A percentile compares a stretch with the other conserved stretches of the same genome.
Evolutionary conservation across 257 asterid species (phyloP).

Genomic region (Sherardia arvensis): DNA sequence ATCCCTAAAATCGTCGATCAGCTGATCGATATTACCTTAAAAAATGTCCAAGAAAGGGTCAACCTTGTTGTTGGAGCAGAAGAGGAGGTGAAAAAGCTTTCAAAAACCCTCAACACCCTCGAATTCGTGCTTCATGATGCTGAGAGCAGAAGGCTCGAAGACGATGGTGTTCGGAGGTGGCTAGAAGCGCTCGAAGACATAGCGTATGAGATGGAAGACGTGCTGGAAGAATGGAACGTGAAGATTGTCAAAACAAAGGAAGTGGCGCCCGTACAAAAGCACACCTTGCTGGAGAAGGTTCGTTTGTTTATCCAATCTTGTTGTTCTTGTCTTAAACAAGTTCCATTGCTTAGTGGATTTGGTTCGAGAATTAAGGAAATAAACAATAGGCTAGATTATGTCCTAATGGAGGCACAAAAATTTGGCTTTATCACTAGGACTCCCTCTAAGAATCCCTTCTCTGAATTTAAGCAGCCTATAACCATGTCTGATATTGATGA

Average conservation of each 20-base stretch:
- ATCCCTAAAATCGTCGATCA: neutral
- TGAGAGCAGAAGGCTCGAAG: neutral
- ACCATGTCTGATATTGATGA: neutral
- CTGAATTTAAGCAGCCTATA: neutral
- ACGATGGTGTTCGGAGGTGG: neutral
- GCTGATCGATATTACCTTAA: neutral
- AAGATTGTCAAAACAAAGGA: neutral
- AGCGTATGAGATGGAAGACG: slow-evolving; percentile 18
- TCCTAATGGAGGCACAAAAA: neutral
- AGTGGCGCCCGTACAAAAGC: neutral
- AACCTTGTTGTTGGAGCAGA: neutral
- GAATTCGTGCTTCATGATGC: neutral
- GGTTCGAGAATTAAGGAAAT: neutral
- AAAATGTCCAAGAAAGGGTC: neutral
- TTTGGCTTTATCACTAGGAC: neutral
- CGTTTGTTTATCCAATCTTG: neutral
- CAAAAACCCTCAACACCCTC: neutral
- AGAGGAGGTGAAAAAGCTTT: neutral
- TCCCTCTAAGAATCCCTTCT: neutral
- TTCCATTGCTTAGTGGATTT: neutral
- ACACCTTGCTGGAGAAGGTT: neutral
- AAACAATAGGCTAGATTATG: neutral
- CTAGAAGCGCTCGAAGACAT: neutral
- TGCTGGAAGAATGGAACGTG: slow-evolving; percentile 10
- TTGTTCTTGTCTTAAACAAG: neutral